Conservation (phyloP, 2,329 filamentous ascomycete species). For the Sporothrix phasma region DNA sequence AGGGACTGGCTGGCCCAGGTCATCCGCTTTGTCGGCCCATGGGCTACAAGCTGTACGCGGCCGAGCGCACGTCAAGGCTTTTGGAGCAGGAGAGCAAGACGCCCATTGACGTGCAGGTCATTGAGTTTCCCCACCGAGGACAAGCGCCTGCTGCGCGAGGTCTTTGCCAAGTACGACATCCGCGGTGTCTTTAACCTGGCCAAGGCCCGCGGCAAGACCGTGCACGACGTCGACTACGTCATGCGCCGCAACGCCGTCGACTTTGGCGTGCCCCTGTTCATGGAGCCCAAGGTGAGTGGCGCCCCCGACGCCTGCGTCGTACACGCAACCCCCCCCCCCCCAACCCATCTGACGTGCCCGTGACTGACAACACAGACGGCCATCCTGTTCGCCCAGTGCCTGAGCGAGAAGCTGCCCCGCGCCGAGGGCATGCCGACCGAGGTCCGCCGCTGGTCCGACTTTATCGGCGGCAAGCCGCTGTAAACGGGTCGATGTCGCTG, state of each 20-base stretch:
- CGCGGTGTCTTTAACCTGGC: constrained; percentile 93
- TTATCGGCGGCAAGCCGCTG: constrained; percentile 77
- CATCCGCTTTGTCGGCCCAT: constrained; percentile 73
- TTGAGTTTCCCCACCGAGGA: constrained; percentile 95
- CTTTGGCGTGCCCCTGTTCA: constrained; percentile 94
- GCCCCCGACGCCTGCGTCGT: not conserved
- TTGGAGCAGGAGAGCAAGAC: constrained; percentile 62
- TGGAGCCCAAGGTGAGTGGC: constrained; percentile 78
- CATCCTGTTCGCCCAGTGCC: constrained; percentile 89
- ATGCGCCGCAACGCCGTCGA: constrained; percentile 98
- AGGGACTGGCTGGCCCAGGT: constrained; percentile 62
- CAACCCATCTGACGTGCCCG: not conserved
- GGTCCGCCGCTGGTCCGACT: constrained; percentile 91
- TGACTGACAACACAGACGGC: constrained; percentile 56
- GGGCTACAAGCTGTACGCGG: constrained; percentile 89
- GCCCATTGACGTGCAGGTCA: constrained; percentile 68
- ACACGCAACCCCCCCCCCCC: not conserved
- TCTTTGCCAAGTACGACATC: constrained; percentile 96
- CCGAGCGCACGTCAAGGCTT: constrained; percentile 68
- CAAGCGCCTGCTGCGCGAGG: constrained; percentile 86
- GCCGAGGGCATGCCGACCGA: constrained; percentile 80
- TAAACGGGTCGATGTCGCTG: constrained; percentile 34
- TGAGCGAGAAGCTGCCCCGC: constrained; percentile 91
- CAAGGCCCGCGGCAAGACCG: constrained; percentile 68
- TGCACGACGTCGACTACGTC: constrained; percentile 90